A percentile compares a stretch with the other conserved stretches of the same genome.
Evolutionary conservation across 1,139 yeast genomes (phyloP).

Genomic region (Sugiyamaella neomexicana): DNA sequence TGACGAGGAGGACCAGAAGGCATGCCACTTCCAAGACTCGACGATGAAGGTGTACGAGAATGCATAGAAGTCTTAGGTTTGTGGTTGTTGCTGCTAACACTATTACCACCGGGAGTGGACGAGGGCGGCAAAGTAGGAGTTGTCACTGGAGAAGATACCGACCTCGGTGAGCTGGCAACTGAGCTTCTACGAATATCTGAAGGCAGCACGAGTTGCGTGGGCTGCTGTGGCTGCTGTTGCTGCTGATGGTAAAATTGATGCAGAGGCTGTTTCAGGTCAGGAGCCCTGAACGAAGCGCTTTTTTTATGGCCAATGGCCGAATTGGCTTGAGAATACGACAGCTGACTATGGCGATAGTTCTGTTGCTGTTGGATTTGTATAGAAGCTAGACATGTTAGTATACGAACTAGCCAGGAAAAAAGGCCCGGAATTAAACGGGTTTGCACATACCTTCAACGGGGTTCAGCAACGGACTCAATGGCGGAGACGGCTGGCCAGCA

Average conservation of each 20-base stretch:
- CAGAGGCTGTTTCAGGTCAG: background rate
- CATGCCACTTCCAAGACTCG: background rate
- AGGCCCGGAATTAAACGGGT: no score
- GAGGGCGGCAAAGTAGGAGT: constrained; percentile 13
- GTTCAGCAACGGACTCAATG: constrained; percentile 1
- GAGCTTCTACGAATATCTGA: constrained; percentile 36
- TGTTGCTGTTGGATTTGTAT: background rate
- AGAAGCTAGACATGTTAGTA: background rate
- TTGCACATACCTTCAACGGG: constrained; percentile 13
- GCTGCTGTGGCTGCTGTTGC: constrained; percentile 15
- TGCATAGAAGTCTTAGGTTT: constrained; percentile 11
- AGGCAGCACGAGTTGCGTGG: constrained; percentile 34
- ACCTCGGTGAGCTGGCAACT: constrained; percentile 22
- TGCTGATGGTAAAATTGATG: constrained; percentile 11
- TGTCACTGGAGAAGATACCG: constrained; percentile 23
- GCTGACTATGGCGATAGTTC: background rate
- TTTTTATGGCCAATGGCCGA: constrained; percentile 1
- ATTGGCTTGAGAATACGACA: constrained; percentile 2
- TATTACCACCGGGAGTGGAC: constrained; percentile 1
- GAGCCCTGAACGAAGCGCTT: background rate
- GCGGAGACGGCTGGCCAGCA: constrained; percentile 4
- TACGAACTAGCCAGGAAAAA: no score
- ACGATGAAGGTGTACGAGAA: constrained; percentile 12
- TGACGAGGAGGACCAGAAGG: constrained; percentile 15
- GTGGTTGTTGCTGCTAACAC: background rate